Conservation (phyloP, 768 basidiomycete species). For the Cystoderma amianthinum region DNA sequence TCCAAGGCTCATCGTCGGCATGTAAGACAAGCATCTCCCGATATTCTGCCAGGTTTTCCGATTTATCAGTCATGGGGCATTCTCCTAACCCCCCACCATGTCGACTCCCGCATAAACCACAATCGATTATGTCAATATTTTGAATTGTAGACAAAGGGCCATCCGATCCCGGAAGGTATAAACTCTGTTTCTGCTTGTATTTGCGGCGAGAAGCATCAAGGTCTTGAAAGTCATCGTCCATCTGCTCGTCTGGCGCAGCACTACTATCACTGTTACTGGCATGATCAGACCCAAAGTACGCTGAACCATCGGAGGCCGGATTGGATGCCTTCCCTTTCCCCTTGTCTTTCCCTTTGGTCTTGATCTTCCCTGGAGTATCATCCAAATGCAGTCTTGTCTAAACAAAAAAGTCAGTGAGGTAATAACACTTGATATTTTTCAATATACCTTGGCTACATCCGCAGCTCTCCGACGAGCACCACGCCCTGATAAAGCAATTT, state of each 20-base stretch:
- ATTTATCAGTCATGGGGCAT: constrained; percentile 61
- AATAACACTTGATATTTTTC: background rate
- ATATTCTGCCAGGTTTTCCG: constrained; percentile 63
- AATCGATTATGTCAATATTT: constrained; percentile 20
- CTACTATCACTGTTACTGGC: constrained; percentile 16
- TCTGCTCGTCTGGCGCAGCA: constrained; percentile 11
- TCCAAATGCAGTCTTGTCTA: constrained; percentile 7
- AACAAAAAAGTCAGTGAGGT: too few species aligned
- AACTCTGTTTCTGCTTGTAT: constrained; percentile 5
- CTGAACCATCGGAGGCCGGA: constrained; percentile 22
- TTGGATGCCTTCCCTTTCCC: constrained; percentile 12
- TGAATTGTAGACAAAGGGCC: constrained; percentile 10
- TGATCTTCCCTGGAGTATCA: background rate
- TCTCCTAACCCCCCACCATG: constrained; percentile 39
- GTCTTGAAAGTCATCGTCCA: constrained; percentile 11
- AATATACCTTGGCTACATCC: constrained; percentile 38
- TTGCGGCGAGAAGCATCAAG: constrained; percentile 9
- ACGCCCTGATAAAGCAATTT: constrained; percentile 56
- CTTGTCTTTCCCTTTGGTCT: constrained; percentile 7
- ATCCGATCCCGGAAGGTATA: background rate
- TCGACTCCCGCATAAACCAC: constrained; percentile 54
- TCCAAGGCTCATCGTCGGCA: constrained; percentile 59
- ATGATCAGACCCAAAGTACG: constrained; percentile 21
- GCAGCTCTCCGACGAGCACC: constrained; percentile 75
- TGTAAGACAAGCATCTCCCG: constrained; percentile 59